These are phyloP conservation scores for Tagetes patula DNA, from an alignment of 129 eudicot species.

Conservation along the genomic window DNA sequence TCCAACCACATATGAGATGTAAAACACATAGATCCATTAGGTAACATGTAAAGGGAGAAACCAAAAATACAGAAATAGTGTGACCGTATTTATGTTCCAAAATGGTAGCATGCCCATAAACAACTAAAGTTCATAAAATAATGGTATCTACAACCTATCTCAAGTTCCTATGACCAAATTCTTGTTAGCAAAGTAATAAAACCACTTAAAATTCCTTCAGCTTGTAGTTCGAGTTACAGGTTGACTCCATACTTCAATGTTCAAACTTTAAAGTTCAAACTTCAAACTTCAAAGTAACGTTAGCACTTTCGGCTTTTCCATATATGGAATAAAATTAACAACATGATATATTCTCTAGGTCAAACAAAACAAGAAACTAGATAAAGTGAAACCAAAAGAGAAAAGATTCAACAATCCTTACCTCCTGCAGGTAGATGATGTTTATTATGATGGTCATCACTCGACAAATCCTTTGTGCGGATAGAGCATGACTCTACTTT, in stretches of 20 bases:
- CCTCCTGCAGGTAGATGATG: constrained; percentile 38
- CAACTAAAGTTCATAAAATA: constrained; percentile 5
- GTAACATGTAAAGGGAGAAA: constrained; percentile 3
- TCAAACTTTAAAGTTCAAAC: no score
- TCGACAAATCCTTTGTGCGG: constrained; percentile 34
- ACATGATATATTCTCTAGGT: not conserved
- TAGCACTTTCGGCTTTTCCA: not conserved
- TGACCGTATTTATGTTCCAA: not conserved
- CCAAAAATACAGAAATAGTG: not conserved
- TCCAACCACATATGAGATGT: not conserved
- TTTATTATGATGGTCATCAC: constrained; percentile 34
- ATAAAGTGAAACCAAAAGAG: constrained; percentile 3
- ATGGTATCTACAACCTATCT: constrained; percentile 12
- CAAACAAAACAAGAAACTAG: not conserved
- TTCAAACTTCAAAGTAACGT: not conserved
- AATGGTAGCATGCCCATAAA: constrained; percentile 13
- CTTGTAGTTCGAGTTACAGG: not conserved
- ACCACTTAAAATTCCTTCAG: constrained; percentile 3
- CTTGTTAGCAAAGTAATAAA: not conserved
- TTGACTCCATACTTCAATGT: not conserved
- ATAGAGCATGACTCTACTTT: constrained; percentile 62
- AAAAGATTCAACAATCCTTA: constrained; percentile 30
- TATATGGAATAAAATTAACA: not conserved
- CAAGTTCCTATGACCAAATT: constrained; percentile 9
- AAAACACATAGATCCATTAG: not conserved